These are phyloP conservation scores for Croton laevigatus DNA, from an alignment of 441 rosid genomes.

Conservation along the genomic window DNA sequence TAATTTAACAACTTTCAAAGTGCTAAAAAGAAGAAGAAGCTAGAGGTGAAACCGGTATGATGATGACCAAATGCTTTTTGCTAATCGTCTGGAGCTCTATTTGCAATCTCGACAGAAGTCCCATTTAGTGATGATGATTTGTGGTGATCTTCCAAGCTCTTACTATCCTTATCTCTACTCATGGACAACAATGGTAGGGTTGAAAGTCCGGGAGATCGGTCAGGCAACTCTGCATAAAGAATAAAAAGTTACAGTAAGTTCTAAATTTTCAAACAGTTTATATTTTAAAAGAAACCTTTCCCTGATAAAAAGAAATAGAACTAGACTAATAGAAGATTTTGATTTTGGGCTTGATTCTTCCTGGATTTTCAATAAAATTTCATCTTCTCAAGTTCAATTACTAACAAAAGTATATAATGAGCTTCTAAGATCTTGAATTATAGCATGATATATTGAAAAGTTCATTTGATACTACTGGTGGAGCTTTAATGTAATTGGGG, in stretches of 20 bases:
- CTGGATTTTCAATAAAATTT: too few species aligned
- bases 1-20: conserved; percentile 12
- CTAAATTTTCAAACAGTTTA: neutral
- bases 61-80: neutral
- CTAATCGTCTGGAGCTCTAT: conserved; percentile 39
- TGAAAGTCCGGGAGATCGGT: conserved; percentile 44
- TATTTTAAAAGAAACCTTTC: neutral
- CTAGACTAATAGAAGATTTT: too few species aligned
- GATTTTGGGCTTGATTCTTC: too few species aligned
- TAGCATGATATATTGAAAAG: too few species aligned
- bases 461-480: too few species aligned
- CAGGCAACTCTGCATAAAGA: conserved; percentile 62
- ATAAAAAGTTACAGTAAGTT: neutral
- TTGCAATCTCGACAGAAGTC: conserved; percentile 56
- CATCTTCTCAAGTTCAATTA: too few species aligned
- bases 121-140: conserved; percentile 72
- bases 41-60: neutral
- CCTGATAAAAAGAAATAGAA: too few species aligned
- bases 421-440: too few species aligned
- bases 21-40: conserved; percentile 5
- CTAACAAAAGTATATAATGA: too few species aligned
- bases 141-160: conserved; percentile 72
- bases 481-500: too few species aligned
- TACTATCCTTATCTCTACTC: conserved; percentile 55
- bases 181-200: conserved; percentile 42